Conservation (phyloP, 225 moss, liverwort and hornwort species). For the Pleurozium schreberi region DNA sequence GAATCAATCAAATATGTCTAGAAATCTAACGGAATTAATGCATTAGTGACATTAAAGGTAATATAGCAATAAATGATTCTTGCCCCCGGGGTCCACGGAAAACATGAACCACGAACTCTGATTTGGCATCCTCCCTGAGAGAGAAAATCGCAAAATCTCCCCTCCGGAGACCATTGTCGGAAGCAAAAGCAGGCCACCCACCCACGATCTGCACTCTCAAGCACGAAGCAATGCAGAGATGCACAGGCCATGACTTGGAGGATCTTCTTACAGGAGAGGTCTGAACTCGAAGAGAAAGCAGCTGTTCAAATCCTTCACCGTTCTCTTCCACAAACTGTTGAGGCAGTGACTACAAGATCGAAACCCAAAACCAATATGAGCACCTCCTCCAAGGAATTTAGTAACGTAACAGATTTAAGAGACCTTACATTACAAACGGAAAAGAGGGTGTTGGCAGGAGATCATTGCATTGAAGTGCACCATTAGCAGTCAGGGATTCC, state of each 20-base stretch:
- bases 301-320: neutral
- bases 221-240: rapidly evolving
- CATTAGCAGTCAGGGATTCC: no score
- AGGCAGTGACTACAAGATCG: neutral
- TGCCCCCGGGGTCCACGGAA: neutral
- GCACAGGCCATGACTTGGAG: neutral
- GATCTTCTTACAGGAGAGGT: neutral
- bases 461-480: no score
- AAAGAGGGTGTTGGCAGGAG: no score
- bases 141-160: neutral
- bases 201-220: neutral
- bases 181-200: neutral
- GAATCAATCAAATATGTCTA: no score
- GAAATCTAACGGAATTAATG: no score
- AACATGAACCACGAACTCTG: neutral
- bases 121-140: neutral
- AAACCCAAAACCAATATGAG: neutral
- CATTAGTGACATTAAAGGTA: no score
- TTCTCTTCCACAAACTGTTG: neutral
- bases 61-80: no score
- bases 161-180: neutral
- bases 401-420: no score
- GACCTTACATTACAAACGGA: no score
- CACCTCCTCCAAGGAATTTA: neutral
- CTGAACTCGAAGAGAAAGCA: neutral